Evolutionary conservation across 345 rosid genomes (phyloP), one percentile per base, ranked within the genome.

Genomic region (Syzygium aqueum): DNA sequence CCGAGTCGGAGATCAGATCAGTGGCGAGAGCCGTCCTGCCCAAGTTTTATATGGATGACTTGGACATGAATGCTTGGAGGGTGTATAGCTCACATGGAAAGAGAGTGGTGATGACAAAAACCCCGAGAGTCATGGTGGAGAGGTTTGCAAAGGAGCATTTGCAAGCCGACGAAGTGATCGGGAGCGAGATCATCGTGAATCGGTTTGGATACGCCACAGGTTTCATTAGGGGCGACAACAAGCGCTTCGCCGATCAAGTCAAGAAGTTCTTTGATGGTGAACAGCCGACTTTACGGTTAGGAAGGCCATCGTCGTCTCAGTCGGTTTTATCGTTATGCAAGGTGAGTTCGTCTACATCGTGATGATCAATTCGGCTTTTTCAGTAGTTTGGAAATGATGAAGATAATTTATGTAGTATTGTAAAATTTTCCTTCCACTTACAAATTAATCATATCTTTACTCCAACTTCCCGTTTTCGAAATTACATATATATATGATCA

Each of bases 1-100:
- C 88, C 0, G 92, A 57, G 88, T 86, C 93, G 43, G 99, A 95
- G 92, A 94, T 97, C 27, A 93, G 94, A 87, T 93, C 96, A 2
- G 97, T 97, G 84, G 98, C 98, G 9, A 90, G 98, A 86, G 99
- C 98, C 0, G 99, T 97, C 80, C 86, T 96, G 90, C 98, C 99
- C 0, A 97, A 96, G 90, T 97, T 97, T 77, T 96, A 87, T 88
- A 94, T 93, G 96, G 96, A 94, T 85, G 98, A 94, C 88, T 43
- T 96, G 73, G 91, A 93, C 82, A 88, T 93, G 91, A 93, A 93
- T 51, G 94, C 95, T 10, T 97, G 99, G 98, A 93, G 86, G 88
- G 94, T 91, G 84, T 92, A 94, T 86, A 92, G 93, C 92, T 57
- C 90, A 90, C 73, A 88, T 91, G 91, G 93, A 93, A 94, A 46